Evolutionary conservation across 108 stramenopile species (phyloP), one percentile per base, ranked within the genome.

Genomic region (Mayamaea pseudoterrestris): DNA sequence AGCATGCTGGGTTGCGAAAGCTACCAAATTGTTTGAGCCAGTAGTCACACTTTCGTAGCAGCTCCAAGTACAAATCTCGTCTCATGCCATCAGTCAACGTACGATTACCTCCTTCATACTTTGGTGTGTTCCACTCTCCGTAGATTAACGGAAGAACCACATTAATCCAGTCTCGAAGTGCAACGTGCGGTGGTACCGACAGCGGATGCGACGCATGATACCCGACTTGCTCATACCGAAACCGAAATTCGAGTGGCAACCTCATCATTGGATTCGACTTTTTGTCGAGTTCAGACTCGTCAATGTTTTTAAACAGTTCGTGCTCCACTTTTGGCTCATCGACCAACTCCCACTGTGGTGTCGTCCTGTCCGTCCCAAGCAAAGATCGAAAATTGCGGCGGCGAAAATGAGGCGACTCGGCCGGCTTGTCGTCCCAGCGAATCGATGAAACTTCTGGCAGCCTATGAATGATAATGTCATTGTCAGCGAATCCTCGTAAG

Each of bases 31-130:
- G n/a, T n/a, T n/a, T n/a, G n/a, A n/a, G n/a, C n/a, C n/a, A n/a
- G n/a, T n/a, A n/a, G n/a, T n/a, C n/a, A n/a, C n/a, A n/a, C n/a
- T n/a, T n/a, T 41, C 68, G 55, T 11, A 90, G 26, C 31, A 82
- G 35, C 16, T 59, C 49, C 25, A 90, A 50, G 44, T 66, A 84
- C 17, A 70, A 56, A 28, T 83, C 81, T 41, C 78, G 63, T 13
- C 76, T 43, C 44, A 76, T 82, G 14, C 78, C 79, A 60, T 90
- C 87, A 9, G 59, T 53, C 28, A 59, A 49, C 16, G 62, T 67
- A 14, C 87, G 63, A 53, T 90, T 80, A 42, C 80, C 80, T 0
- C 82, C 82, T 53, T 90, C 87, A 60, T 65, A 84, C 41, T 49
- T 27, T 13, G 62, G 55, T 30, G 76, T 58, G 53, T 90, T 66